Evolutionary conservation across 306 rosid species (phyloP), one percentile per base, ranked within the genome.

Genomic region (Vigna angularis): DNA sequence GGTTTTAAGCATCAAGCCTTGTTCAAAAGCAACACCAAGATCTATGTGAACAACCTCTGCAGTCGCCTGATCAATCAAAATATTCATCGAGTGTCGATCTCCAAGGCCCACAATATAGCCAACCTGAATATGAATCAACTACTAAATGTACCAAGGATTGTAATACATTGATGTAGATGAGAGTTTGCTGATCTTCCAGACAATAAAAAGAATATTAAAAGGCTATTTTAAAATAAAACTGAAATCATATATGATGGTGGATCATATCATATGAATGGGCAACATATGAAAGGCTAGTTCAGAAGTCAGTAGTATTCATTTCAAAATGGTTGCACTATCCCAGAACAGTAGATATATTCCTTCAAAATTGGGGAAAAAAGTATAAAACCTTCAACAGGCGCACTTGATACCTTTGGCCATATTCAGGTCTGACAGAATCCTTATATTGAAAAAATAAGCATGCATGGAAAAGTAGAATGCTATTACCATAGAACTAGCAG

Each of bases 11-110:
- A 94, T 94, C 89, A 92, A 89, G 70, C 98, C 97, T 87, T 94
- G 98, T 73, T 94, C 98, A 77, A 94, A 94, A 80, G 98, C 98
- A 86, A 94, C 95, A 13, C 98, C 97, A 69, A 94, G 98, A 88
- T 94, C 98, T 63, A 94, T 94, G 85, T 92, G 98, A 86, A 94
- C 92, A 74, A 94, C 97, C 84, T 92, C 97, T 28, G 98, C 98
- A 48, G 95, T 88, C 70, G 88, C 89, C 82, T 94, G 95, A 86
- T 94, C 98, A 75, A 92, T 89, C 83, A 94, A 83, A 81, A 94
- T 88, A 85, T 94, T 94, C 97, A 90, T 89, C 20, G 97, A 17
- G 79, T 94, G 98, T 52, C 98, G 93, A 83, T 92, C 98, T 58
- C 98, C 97, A 34, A 94, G 94, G 32, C 97, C 98, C 79, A 94